Evolutionary conservation across 2,329 filamentous ascomycete genomes (phyloP).

Genomic region (Xenoacremonium recifei): DNA sequence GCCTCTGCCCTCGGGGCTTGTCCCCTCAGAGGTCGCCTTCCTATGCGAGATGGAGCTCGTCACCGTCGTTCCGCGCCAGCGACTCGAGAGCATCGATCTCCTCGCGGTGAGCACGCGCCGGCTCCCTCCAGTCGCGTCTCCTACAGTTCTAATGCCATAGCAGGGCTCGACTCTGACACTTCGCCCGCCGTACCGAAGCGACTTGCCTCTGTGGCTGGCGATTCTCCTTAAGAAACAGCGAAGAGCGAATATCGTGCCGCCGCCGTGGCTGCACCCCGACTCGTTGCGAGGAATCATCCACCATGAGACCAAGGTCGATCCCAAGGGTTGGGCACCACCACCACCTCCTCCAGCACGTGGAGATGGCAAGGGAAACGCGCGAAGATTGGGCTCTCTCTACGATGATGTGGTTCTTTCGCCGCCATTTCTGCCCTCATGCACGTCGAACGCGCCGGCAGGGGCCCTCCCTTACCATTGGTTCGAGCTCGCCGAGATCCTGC

Average conservation of each 20-base stretch:
- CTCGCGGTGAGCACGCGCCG: slow-evolving; percentile 75
- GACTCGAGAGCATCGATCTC: slow-evolving; percentile 80
- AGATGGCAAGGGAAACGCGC: slow-evolving; percentile 44
- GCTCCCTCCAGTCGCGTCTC: slow-evolving; percentile 15
- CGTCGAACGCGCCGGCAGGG: slow-evolving; percentile 63
- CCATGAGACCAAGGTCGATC: slow-evolving; percentile 72
- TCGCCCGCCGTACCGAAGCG: slow-evolving; percentile 74
- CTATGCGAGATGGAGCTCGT: slow-evolving; percentile 97
- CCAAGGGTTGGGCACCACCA: slow-evolving; percentile 73
- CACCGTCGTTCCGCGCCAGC: slow-evolving; percentile 86
- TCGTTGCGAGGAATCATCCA: slow-evolving; percentile 77
- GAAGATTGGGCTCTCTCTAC: slow-evolving; percentile 27
- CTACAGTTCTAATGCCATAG: slow-evolving; percentile 13
- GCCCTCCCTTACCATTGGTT: slow-evolving; percentile 94
- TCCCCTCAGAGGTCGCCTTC: slow-evolving; percentile 87
- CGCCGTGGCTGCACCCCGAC: slow-evolving; percentile 79
- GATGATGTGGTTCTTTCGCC: slow-evolving; percentile 51
- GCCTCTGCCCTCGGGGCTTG: slow-evolving; percentile 56
- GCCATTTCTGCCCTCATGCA: slow-evolving; percentile 78
- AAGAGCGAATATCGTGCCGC: slow-evolving; percentile 88
- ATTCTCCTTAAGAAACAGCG: slow-evolving; percentile 92
- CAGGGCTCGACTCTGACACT: slow-evolving; percentile 78
- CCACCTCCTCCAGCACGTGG: slow-evolving; percentile 61
- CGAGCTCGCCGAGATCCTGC: slow-evolving; percentile 81
- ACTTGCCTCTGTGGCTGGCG: slow-evolving; percentile 90